A percentile compares a stretch with the other conserved stretches of the same genome.
These are phyloP conservation scores for Phytophthora ohioensis DNA, from an alignment of 352 stramenopile species.

Conservation along the genomic window DNA sequence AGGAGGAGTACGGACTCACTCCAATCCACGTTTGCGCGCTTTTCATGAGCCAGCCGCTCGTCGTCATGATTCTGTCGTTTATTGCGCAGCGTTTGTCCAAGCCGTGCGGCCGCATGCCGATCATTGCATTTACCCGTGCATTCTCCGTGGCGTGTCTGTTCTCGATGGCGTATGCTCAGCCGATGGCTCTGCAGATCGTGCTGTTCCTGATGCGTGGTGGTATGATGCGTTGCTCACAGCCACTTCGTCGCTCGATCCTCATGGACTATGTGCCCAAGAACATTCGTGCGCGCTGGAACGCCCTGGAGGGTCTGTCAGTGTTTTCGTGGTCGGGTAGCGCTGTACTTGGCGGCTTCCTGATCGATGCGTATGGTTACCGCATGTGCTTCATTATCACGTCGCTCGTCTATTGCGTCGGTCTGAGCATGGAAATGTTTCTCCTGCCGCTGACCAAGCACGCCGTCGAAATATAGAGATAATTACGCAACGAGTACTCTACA, in stretches of 20 bases:
- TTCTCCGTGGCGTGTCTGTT: constrained; percentile 72
- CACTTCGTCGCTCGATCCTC: constrained; percentile 75
- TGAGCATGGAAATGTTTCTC: constrained; percentile 67
- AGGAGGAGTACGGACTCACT: constrained; percentile 78
- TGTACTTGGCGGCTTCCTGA: constrained; percentile 80
- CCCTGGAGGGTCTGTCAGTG: constrained; percentile 74
- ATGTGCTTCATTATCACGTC: constrained; percentile 86
- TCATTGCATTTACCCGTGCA: constrained; percentile 71
- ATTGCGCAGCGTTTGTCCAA: constrained; percentile 59
- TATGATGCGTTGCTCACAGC: constrained; percentile 88
- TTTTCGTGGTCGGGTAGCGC: constrained; percentile 86
- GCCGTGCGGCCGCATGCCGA: constrained; percentile 71
- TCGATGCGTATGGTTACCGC: constrained; percentile 82
- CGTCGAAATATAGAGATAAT: constrained; percentile 47
- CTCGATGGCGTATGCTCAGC: constrained; percentile 67
- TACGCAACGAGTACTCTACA: neutral
- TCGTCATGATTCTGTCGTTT: constrained; percentile 77
- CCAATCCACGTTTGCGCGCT: constrained; percentile 77
- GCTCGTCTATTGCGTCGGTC: constrained; percentile 65
- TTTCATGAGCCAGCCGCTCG: constrained; percentile 72
- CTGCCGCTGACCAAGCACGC: constrained; percentile 71
- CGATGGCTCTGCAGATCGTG: constrained; percentile 64
- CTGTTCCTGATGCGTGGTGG: constrained; percentile 81
- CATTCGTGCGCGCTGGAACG: constrained; percentile 81
- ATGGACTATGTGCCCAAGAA: constrained; percentile 86